These are phyloP conservation scores for Rubia tinctorum DNA, from an alignment of 305 asterid genomes.

Conservation along the genomic window DNA sequence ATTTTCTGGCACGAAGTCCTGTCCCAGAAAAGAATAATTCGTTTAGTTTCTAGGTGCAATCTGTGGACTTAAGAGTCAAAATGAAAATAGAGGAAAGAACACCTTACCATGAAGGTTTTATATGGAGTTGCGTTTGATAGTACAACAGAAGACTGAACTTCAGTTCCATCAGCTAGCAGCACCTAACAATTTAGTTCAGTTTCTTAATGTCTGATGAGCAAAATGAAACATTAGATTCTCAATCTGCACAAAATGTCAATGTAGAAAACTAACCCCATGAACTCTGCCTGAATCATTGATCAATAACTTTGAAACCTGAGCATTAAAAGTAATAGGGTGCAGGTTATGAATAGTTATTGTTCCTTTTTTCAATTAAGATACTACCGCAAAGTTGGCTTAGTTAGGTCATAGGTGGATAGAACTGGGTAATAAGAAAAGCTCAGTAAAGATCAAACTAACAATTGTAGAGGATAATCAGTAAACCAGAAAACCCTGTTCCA, in stretches of 20 bases:
- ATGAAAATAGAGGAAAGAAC: neutral
- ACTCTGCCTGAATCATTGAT: slow-evolving; percentile 59
- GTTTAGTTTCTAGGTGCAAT: slow-evolving; percentile 1
- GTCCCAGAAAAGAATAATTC: slow-evolving; percentile 27
- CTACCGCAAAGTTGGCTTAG: neutral
- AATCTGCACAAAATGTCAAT: slow-evolving; percentile 18
- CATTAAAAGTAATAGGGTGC: slow-evolving; percentile 11
- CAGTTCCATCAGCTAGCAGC: slow-evolving; percentile 73
- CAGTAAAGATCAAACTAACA: neutral
- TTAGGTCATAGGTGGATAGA: neutral
- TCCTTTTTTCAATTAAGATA: neutral
- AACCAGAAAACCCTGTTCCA: neutral
- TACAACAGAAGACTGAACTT: slow-evolving; percentile 71
- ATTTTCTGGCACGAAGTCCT: slow-evolving; percentile 78
- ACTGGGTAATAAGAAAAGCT: neutral
- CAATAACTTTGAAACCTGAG: slow-evolving; percentile 66
- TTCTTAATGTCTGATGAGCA: slow-evolving; percentile 16
- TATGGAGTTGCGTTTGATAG: slow-evolving; percentile 98
- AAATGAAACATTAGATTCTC: slow-evolving; percentile 11
- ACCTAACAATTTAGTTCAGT: slow-evolving; percentile 49
- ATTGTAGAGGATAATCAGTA: neutral
- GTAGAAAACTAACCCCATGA: slow-evolving; percentile 59
- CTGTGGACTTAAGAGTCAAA: neutral
- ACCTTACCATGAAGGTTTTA: slow-evolving; percentile 75
- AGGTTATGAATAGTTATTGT: neutral